Percentiles rank a stretch among this genome's conserved stretches.
Conservation (phyloP, 257 asterid species). For the Anisodus acutangulus region DNA sequence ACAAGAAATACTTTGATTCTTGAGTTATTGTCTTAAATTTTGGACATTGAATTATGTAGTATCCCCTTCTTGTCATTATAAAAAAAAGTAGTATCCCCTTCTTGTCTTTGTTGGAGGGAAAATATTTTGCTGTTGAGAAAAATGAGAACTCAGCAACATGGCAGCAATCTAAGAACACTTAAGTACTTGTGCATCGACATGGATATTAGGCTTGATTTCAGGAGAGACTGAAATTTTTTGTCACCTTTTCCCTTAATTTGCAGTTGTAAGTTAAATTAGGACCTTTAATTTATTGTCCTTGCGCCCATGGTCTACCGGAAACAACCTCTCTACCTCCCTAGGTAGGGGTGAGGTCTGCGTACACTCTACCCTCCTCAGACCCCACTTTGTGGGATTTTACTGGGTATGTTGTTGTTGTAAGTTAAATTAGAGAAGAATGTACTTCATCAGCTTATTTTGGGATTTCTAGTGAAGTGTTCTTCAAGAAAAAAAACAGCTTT, state of each 20-base stretch:
- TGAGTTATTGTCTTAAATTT: neutral
- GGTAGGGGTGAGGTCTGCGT: too few relatives aligned
- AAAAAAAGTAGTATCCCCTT: neutral
- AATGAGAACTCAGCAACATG: slow-evolving; percentile 2
- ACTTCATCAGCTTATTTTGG: slow-evolving; percentile 12
- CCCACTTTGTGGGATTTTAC: too few relatives aligned
- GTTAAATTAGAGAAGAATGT: neutral
- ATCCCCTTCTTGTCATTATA: neutral
- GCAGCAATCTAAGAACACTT: neutral
- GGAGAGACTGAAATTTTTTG: neutral
- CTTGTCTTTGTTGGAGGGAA: slow-evolving; percentile 7
- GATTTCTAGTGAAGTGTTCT: neutral
- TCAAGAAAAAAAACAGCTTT: neutral
- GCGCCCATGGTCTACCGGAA: too few relatives aligned
- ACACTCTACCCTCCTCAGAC: too few relatives aligned
- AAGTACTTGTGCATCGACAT: slow-evolving; percentile 15
- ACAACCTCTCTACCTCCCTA: too few relatives aligned
- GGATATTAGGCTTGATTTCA: neutral
- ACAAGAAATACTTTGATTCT: slow-evolving; percentile 15
- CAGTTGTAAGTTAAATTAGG: slow-evolving; percentile 18
- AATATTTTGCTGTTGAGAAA: slow-evolving; percentile 15
- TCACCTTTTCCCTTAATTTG: slow-evolving; percentile 9
- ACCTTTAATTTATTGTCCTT: too few relatives aligned
- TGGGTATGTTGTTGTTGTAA: neutral
- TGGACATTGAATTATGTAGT: neutral